A percentile compares a stretch with the other conserved stretches of the same genome.
phyloP scores from a whole-genome alignment of 2,329 filamentous ascomycete genomes.

The Claviceps digitariae region DNA sequence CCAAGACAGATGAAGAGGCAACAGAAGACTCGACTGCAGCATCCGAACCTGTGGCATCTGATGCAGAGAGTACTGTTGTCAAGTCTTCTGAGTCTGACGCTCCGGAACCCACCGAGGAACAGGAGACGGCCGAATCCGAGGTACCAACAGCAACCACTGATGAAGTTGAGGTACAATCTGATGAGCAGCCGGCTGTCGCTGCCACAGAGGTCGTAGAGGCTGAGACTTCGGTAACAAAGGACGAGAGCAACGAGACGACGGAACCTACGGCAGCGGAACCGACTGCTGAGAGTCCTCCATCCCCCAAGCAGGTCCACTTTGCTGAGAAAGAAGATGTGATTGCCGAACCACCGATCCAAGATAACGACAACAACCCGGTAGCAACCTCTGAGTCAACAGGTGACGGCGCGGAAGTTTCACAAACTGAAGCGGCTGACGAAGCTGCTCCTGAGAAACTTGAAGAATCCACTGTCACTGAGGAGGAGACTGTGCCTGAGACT shows the following conservation, averaged over 20 bases:
- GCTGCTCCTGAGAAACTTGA: slow-evolving; percentile 1
- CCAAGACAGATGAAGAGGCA: not conserved
- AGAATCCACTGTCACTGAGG: not conserved
- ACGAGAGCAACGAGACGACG: not conserved
- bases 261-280: not conserved
- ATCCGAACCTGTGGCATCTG: not conserved
- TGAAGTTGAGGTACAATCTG: not conserved
- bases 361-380: not conserved
- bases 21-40: not conserved
- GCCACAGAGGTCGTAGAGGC: not conserved
- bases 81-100: not conserved
- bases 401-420: not conserved
- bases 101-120: not conserved
- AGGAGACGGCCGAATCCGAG: not conserved
- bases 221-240: not conserved
- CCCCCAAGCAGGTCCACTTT: slow-evolving; percentile 7
- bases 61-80: not conserved
- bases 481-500: not conserved
- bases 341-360: not conserved
- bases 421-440: not conserved
- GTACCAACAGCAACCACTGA: not conserved
- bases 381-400: not conserved
- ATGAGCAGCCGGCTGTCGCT: not conserved
- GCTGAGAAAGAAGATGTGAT: slow-evolving; percentile 5
- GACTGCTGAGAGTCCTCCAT: not conserved